Percentiles rank a stretch among this genome's conserved stretches.
Conservation (phyloP, 2,329 filamentous ascomycete genomes). For the Fusarium sp. region DNA sequence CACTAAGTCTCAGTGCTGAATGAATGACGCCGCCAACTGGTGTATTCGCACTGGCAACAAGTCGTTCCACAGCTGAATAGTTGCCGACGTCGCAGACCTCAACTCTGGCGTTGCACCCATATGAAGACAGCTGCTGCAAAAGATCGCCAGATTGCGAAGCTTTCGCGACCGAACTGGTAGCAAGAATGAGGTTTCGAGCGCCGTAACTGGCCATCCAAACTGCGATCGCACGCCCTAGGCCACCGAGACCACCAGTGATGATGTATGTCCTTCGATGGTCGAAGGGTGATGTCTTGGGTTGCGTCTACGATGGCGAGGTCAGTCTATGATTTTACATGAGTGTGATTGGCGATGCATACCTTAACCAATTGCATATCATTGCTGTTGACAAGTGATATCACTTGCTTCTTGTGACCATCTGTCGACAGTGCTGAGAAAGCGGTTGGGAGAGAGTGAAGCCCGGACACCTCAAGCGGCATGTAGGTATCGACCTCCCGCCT, state of each 20-base stretch:
- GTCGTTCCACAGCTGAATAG: constrained; percentile 28
- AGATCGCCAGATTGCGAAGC: constrained; percentile 34
- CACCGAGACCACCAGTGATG: constrained; percentile 42
- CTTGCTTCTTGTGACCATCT: constrained; percentile 22
- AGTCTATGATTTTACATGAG: neutral
- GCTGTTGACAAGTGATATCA: constrained; percentile 18
- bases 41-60: constrained; percentile 28
- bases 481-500: constrained; percentile 12
- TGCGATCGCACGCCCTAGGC: constrained; percentile 39
- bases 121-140: constrained; percentile 39
- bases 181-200: constrained; percentile 37
- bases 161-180: constrained; percentile 34
- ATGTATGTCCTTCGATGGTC: constrained; percentile 38
- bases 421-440: constrained; percentile 23
- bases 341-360: constrained; percentile 1
- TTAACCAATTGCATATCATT: constrained; percentile 27
- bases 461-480: constrained; percentile 13
- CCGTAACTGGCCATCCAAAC: constrained; percentile 45
- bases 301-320: constrained; percentile 19
- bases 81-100: constrained; percentile 41
- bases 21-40: constrained; percentile 40
- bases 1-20: constrained; percentile 40
- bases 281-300: constrained; percentile 35
- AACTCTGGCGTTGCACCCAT: constrained; percentile 39
- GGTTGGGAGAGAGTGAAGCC: constrained; percentile 20